Evolutionary conservation across 2,329 filamentous ascomycete genomes (phyloP).

Genomic region (Trichoderma lentiforme): DNA sequence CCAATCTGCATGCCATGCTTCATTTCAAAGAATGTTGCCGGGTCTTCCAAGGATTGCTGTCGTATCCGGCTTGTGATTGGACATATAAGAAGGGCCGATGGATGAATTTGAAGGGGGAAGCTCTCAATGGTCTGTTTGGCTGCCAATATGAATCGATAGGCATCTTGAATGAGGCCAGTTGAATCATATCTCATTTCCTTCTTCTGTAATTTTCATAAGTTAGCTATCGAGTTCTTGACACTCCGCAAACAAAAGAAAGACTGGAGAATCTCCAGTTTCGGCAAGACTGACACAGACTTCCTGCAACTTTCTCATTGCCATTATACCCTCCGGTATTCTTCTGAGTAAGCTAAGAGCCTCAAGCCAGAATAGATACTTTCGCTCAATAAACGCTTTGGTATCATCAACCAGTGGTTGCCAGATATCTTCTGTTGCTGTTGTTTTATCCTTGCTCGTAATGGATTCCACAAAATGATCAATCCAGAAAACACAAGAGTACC

Average conservation of each 20-base stretch:
- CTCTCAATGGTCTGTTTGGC: not conserved
- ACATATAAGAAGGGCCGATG: not conserved
- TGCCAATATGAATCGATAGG: not conserved
- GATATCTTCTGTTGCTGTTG: not conserved
- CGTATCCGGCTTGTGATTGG: not conserved
- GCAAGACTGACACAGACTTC: not conserved
- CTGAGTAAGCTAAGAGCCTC: conserved; percentile 39
- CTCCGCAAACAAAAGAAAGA: not conserved
- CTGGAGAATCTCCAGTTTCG: not conserved
- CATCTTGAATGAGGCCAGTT: not conserved
- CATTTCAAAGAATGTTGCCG: not conserved
- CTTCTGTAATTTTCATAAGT: not conserved
- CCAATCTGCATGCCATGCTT: not conserved
- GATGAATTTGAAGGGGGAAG: not conserved
- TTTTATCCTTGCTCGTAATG: not conserved
- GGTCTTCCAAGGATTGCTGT: not conserved
- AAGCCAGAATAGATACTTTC: conserved; percentile 41
- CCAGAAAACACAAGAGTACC: not conserved
- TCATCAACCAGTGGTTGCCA: not conserved
- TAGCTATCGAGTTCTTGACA: not conserved
- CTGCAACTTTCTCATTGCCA: conserved; percentile 18
- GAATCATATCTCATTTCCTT: not conserved
- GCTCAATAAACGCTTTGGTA: not conserved
- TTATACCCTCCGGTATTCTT: conserved; percentile 23
- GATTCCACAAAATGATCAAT: not conserved